These are phyloP conservation scores for Tulasnella sp. DNA, from an alignment of 768 basidiomycete species.

Conservation along the genomic window DNA sequence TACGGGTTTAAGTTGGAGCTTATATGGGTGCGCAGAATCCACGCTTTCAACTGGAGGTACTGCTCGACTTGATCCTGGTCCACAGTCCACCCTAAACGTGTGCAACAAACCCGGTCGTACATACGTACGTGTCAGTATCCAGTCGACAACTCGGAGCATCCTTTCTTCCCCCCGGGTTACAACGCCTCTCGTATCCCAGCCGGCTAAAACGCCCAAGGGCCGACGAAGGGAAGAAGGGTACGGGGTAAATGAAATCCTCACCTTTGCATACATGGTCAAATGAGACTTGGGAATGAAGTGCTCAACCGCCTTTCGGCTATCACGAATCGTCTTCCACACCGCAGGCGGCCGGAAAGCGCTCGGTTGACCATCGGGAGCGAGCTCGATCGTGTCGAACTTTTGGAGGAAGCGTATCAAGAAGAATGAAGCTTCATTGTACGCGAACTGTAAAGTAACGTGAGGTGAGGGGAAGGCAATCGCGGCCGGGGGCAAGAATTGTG, in stretches of 20 bases:
- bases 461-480: neutral
- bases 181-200: no score
- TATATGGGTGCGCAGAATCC: neutral
- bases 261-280: conserved; percentile 64
- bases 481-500: neutral
- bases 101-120: neutral
- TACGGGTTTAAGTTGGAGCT: conserved; percentile 8
- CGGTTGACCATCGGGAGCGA: conserved; percentile 61
- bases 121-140: neutral
- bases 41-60: conserved; percentile 5
- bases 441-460: conserved; percentile 60
- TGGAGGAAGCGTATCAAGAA: conserved; percentile 66
- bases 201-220: neutral
- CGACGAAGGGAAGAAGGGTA: neutral
- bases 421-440: conserved; percentile 69
- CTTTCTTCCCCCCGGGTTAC: neutral
- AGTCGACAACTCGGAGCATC: neutral
- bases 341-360: conserved; percentile 50
- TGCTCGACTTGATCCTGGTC: neutral
- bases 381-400: conserved; percentile 54
- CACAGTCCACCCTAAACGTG: conserved; percentile 11
- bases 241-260: conserved; percentile 30
- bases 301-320: conserved; percentile 51
- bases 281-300: conserved; percentile 59
- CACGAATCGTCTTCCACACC: conserved; percentile 45